Percentiles rank a stretch among this genome's conserved stretches.
Evolutionary conservation across 2,329 filamentous ascomycete species (phyloP).

Genomic region (Stagonosporopsis rhizophila): DNA sequence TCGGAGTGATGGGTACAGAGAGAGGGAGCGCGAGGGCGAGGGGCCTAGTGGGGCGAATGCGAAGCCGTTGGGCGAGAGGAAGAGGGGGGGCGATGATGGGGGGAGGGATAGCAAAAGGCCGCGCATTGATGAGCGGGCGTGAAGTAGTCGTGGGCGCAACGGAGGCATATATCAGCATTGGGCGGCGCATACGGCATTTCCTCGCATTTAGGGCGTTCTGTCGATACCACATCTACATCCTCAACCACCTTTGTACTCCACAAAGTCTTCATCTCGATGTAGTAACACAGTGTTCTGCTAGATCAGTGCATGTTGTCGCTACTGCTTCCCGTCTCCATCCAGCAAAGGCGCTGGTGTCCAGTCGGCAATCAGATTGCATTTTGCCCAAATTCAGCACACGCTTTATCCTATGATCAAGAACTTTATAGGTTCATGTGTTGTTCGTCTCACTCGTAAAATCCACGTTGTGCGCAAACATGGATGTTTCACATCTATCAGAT

Average conservation of each 20-base stretch:
- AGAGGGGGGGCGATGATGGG: constrained; percentile 51
- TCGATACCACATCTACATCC: not conserved
- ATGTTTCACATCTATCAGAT: too few relatives aligned
- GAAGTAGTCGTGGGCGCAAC: not conserved
- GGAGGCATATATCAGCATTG: not conserved
- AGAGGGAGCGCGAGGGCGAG: constrained; percentile 43
- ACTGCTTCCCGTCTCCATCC: too few relatives aligned
- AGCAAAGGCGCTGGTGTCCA: too few relatives aligned
- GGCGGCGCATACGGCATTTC: not conserved
- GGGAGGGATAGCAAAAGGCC: constrained; percentile 55
- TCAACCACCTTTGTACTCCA: not conserved
- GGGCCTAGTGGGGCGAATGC: constrained; percentile 73
- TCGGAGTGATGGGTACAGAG: constrained; percentile 64
- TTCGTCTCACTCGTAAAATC: too few relatives aligned
- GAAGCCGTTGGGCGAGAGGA: constrained; percentile 71
- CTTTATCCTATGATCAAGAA: too few relatives aligned
- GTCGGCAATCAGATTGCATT: too few relatives aligned
- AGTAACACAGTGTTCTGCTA: too few relatives aligned
- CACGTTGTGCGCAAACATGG: too few relatives aligned
- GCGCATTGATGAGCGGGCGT: constrained; percentile 43
- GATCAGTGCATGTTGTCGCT: too few relatives aligned
- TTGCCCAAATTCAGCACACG: too few relatives aligned
- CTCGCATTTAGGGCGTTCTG: not conserved
- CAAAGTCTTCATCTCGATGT: too few relatives aligned
- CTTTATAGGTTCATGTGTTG: too few relatives aligned